Conservation (phyloP, 352 stramenopile genomes). For the Globisporangium acanthophoron region DNA sequence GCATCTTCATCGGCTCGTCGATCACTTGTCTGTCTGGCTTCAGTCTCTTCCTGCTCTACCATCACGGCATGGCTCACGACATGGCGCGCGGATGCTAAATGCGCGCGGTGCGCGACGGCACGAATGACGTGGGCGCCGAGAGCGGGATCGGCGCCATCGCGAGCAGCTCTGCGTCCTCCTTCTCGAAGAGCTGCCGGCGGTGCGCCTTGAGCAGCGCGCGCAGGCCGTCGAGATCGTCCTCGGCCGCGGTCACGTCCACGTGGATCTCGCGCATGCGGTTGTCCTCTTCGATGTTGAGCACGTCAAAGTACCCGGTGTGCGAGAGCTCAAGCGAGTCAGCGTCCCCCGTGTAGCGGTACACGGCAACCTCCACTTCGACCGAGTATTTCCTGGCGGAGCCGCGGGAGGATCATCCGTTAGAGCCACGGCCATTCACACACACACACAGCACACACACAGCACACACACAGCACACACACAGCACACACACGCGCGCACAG, state of each 20-base stretch:
- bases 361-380: constrained; percentile 30
- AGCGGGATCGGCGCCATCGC: constrained; percentile 31
- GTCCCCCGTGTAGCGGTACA: constrained; percentile 20
- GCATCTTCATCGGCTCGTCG: too few relatives aligned
- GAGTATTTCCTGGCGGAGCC: constrained; percentile 23
- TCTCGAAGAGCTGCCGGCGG: constrained; percentile 30
- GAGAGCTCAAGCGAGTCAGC: constrained; percentile 20
- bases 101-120: constrained; percentile 10
- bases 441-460: not conserved
- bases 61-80: not conserved
- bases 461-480: not conserved
- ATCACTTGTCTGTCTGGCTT: too few relatives aligned
- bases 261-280: constrained; percentile 27
- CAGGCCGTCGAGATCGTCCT: constrained; percentile 38
- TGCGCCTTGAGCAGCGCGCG: constrained; percentile 25
- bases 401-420: not conserved
- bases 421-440: not conserved
- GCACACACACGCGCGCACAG: not conserved
- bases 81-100: not conserved
- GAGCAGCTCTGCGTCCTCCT: constrained; percentile 29
- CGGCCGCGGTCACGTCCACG: constrained; percentile 22
- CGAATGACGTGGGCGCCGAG: constrained; percentile 25
- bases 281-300: constrained; percentile 33
- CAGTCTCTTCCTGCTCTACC: too few relatives aligned
- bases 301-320: constrained; percentile 35